Evolutionary conservation across 2,329 filamentous ascomycete species (phyloP), one percentile per base, ranked within the genome.

Genomic region (Eutypa lata): DNA sequence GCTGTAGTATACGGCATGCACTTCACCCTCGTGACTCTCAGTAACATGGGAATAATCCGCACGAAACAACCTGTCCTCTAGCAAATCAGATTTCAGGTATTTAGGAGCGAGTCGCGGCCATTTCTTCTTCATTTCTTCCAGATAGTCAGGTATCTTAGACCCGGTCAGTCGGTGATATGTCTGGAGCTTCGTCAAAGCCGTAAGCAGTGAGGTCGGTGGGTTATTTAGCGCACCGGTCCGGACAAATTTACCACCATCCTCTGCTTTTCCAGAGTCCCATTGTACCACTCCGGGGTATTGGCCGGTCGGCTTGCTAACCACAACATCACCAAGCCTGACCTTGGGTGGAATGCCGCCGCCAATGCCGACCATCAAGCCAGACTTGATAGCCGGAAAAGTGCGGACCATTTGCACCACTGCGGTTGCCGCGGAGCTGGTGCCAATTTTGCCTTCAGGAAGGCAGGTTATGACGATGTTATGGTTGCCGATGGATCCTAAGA

Each of bases 231-330:
- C 40, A 0, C 60, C 60, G 8, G 56, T 63, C 31, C 54, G 55
- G 48, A 40, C 50, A 35, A 65, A 61, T 2, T 46, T 22, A 7
- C 50, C 47, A 7, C 40, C 50, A 28, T 53, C 37, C 18, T 49
- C 53, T 28, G 48, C 38, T 44, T 61, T 65, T 10, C 62, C 61
- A 2, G 61, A 14, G 13, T 66, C n/a, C n/a, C n/a, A n/a, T n/a
- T n/a, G n/a, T n/a, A n/a, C n/a, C n/a, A n/a, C n/a, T n/a, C n/a
- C n/a, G n/a, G n/a, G n/a, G n/a, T n/a, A n/a, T n/a, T n/a, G n/a
- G n/a, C n/a, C n/a, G n/a, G n/a, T n/a, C n/a, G n/a, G n/a, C n/a
- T n/a, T n/a, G n/a, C n/a, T n/a, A n/a, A n/a, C n/a, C n/a, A n/a
- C n/a, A n/a, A n/a, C n/a, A n/a, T n/a, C n/a, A n/a, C n/a, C n/a